Evolutionary conservation across 176 grass and related monocot species (phyloP).

Genomic region (Tillandsia leiboldiana): DNA sequence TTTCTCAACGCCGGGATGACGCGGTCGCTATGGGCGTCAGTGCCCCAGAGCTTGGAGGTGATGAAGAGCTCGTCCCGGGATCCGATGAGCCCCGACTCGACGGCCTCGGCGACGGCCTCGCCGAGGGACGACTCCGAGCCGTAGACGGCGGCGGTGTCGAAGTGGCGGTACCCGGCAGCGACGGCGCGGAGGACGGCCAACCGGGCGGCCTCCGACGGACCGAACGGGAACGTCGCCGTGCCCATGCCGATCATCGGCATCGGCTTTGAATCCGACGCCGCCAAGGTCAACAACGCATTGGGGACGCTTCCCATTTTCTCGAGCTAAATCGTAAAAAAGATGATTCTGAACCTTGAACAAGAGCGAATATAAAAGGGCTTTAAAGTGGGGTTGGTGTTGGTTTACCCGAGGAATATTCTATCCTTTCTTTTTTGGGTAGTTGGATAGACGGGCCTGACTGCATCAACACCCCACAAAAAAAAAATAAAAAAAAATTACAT

Average conservation of each 20-base stretch:
- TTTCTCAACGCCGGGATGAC: slow-evolving; percentile 22
- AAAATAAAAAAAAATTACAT: no score
- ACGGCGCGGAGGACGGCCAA: slow-evolving; percentile 21
- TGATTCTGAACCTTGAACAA: neutral
- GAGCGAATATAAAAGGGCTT: no score
- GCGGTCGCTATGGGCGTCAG: neutral
- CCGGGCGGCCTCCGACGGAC: neutral
- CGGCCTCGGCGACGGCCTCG: slow-evolving; percentile 5
- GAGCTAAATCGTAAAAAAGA: neutral
- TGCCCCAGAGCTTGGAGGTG: slow-evolving; percentile 33
- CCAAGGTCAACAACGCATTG: neutral
- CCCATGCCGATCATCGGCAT: slow-evolving; percentile 32
- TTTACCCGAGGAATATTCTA: no score
- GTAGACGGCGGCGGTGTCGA: slow-evolving; percentile 25
- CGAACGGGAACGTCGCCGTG: slow-evolving; percentile 9
- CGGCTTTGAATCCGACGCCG: neutral
- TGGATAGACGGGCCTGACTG: no score
- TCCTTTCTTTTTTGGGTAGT: no score
- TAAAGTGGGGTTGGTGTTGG: no score
- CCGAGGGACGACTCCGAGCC: slow-evolving; percentile 16
- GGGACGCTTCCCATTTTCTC: neutral
- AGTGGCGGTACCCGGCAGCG: slow-evolving; percentile 24
- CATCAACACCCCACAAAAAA: no score
- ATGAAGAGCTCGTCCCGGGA: slow-evolving; percentile 28
- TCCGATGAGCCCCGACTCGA: neutral